Evolutionary conservation across 2,329 filamentous ascomycete species (phyloP).

Genomic region (Chrysoporthe puriensis): DNA sequence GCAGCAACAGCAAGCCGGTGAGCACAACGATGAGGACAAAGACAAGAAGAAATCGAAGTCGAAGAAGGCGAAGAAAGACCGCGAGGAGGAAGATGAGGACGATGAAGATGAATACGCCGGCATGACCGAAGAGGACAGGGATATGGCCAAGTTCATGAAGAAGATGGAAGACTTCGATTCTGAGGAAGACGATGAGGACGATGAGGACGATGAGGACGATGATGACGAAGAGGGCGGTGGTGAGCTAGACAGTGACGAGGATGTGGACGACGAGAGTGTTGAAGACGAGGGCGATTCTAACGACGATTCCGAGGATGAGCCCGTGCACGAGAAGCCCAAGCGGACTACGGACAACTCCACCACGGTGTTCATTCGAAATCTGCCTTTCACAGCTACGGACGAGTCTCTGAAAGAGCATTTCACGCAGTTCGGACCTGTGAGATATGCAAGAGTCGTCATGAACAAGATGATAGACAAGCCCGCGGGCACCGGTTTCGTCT

Average conservation of each 20-base stretch:
- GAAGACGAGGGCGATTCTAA: slow-evolving; percentile 51
- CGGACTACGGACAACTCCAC: slow-evolving; percentile 65
- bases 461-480: slow-evolving; percentile 84
- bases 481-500: slow-evolving; percentile 92
- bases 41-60: slow-evolving; percentile 35
- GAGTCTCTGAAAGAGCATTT: slow-evolving; percentile 85
- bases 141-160: slow-evolving; percentile 60
- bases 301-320: slow-evolving; percentile 32
- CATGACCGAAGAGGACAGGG: slow-evolving; percentile 44
- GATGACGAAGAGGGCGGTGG: slow-evolving; percentile 41
- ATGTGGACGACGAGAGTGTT: slow-evolving; percentile 47
- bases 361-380: slow-evolving; percentile 90
- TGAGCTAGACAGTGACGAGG: slow-evolving; percentile 45
- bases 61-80: slow-evolving; percentile 43
- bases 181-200: slow-evolving; percentile 53
- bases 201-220: slow-evolving; percentile 42
- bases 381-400: slow-evolving; percentile 87
- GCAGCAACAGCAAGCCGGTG: slow-evolving; percentile 63
- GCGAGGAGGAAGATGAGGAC: slow-evolving; percentile 37
- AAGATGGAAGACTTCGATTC: slow-evolving; percentile 62
- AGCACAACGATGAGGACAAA: slow-evolving; percentile 44
- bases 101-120: slow-evolving; percentile 39
- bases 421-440: slow-evolving; percentile 79
- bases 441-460: slow-evolving; percentile 90
- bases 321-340: slow-evolving; percentile 43